phyloP scores from a whole-genome alignment of 441 rosid species.

The Gossypium davidsonii region DNA sequence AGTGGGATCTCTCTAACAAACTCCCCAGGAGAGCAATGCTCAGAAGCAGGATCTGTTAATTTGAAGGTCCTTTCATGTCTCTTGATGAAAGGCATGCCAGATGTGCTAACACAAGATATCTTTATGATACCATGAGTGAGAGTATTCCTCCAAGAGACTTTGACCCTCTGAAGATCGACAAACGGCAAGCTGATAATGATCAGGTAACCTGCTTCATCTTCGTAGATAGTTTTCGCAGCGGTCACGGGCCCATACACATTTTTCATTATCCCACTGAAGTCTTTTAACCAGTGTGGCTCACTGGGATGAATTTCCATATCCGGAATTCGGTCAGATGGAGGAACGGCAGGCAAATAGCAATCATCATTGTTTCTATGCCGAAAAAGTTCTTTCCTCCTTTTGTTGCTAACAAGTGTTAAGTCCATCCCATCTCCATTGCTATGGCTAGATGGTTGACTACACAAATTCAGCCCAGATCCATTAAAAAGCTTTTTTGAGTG shows the following conservation, averaged over 20 bases:
- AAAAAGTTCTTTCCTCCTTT: conserved; percentile 56
- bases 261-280: conserved; percentile 55
- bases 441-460: conserved; percentile 38
- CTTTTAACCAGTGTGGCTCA: conserved; percentile 47
- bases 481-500: conserved; percentile 53
- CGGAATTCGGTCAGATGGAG: conserved; percentile 28
- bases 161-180: conserved; percentile 61
- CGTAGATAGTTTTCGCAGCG: conserved; percentile 59
- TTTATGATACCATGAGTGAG: conserved; percentile 51
- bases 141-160: conserved; percentile 67
- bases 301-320: conserved; percentile 38
- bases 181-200: conserved; percentile 62
- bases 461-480: conserved; percentile 57
- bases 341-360: conserved; percentile 36
- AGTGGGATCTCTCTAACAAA: conserved; percentile 59
- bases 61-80: conserved; percentile 56
- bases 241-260: conserved; percentile 53
- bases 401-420: conserved; percentile 49
- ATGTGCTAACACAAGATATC: conserved; percentile 51
- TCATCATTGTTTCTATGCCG: conserved; percentile 46
- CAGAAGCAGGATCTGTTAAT: conserved; percentile 52
- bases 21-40: conserved; percentile 70
- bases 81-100: conserved; percentile 47
- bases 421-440: conserved; percentile 46
- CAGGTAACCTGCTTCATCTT: conserved; percentile 55